These are phyloP conservation scores for Dryas alaskensis DNA, from an alignment of 306 rosid genomes.

Conservation along the genomic window DNA sequence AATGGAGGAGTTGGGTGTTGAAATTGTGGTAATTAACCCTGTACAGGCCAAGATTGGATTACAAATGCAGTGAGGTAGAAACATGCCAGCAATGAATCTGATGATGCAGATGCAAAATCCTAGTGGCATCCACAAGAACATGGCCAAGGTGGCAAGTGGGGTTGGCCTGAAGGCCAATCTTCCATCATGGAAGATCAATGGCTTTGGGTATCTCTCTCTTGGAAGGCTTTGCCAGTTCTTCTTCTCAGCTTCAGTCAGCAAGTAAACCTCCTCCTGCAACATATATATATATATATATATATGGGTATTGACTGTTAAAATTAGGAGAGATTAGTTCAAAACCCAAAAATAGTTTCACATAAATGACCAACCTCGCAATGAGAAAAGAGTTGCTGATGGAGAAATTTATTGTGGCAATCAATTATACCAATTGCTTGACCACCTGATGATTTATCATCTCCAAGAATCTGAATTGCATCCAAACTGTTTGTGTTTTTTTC, in stretches of 20 bases:
- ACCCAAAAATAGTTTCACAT: not conserved
- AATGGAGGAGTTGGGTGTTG: conserved; percentile 13
- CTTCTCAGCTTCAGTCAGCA: conserved; percentile 54
- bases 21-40: conserved; percentile 39
- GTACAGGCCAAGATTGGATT: conserved; percentile 55
- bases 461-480: conserved; percentile 18
- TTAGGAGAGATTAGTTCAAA: not conserved
- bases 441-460: conserved; percentile 7
- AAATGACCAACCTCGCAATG: conserved; percentile 46
- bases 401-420: conserved; percentile 29
- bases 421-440: conserved; percentile 22
- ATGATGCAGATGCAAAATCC: conserved; percentile 43
- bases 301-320: not conserved
- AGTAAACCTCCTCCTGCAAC: conserved; percentile 40
- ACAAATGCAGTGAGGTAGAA: conserved; percentile 40
- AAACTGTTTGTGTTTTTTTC: conserved; percentile 7
- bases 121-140: conserved; percentile 64
- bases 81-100: conserved; percentile 32
- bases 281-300: not conserved
- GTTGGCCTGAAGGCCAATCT: conserved; percentile 67
- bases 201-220: conserved; percentile 51
- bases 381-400: conserved; percentile 39
- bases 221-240: conserved; percentile 50
- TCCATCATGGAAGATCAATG: conserved; percentile 76
- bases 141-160: conserved; percentile 35